Base-by-base conservation (phyloP, 2,329 filamentous ascomycete species). In the Fusarium chlamydosporum region DNA sequence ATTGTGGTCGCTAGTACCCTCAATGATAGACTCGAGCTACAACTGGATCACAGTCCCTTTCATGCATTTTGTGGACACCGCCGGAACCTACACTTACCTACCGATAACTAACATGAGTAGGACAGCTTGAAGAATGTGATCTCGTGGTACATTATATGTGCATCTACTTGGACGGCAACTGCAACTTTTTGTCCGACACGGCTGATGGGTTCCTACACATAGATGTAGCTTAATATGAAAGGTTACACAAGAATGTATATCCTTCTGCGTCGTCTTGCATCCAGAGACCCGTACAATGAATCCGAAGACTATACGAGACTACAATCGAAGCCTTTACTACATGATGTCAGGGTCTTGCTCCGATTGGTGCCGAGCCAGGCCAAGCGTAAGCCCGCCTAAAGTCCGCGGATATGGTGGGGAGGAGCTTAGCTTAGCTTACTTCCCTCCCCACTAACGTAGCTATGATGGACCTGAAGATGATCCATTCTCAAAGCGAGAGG, bases 321-420 rank as follows among this genome's bases (percentile, higher is more conserved):
- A 23, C 8, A 29, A 29, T 29, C 29, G 29, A 10, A 29, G 29
- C 10, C 29, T 37, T 37, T 16, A n/a, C 6, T 37, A n/a, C 9
- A 56, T 65, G 18, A 65, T 65, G 66, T 59, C 66, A 69, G 51
- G 31, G 53, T 31, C 26, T 26, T 11, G 13, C 26, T 67, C 67
- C 67, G 62, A 69, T 69, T 69, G 67, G 67, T 12, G 26, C 41
- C 42, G 29, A 16, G 16, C 4, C 11, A 27, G 15, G n/a, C 9
- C 37, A 37, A 42, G 47, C 53, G 37, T 59, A 70, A 69, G 67
- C 53, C 67, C 57, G 57, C 67, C 62, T 60, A 60, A 69, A 69
- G 61, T 69, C 67, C 67, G 67, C 67, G 37, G 40, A 45, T 43
- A 18, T 18, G 20, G 67, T 60, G 55, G 55, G 33, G 11, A 33